phyloP scores from a whole-genome alignment of 1,139 yeast genomes.

The Yamadazyma siamensis region DNA sequence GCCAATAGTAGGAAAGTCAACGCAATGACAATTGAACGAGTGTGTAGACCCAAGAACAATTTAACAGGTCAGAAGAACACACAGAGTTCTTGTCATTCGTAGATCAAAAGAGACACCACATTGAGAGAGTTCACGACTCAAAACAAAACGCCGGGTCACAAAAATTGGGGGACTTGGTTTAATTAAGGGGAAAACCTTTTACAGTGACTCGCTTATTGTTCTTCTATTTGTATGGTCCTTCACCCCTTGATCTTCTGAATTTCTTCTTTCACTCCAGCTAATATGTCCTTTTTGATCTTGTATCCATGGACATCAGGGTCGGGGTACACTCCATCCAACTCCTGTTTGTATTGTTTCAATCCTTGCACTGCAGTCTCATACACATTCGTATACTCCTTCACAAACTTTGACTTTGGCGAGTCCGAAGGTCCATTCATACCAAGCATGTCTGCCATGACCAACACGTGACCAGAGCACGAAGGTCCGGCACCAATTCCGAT shows the following conservation, averaged over 20 bases:
- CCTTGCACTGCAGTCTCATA: slow-evolving; percentile 51
- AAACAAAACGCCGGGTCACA: too few relatives aligned
- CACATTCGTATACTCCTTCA: slow-evolving; percentile 62
- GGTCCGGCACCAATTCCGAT: slow-evolving; percentile 97
- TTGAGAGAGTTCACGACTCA: too few relatives aligned
- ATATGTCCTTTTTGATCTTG: slow-evolving; percentile 64
- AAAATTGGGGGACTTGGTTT: too few relatives aligned
- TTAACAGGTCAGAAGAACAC: too few relatives aligned
- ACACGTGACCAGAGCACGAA: slow-evolving; percentile 80
- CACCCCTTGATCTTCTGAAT: neutral
- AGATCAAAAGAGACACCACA: too few relatives aligned
- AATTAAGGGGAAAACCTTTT: too few relatives aligned
- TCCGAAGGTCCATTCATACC: slow-evolving; percentile 65
- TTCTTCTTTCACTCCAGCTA: slow-evolving; percentile 40
- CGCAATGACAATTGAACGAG: too few relatives aligned
- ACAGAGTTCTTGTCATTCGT: too few relatives aligned
- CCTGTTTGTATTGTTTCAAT: slow-evolving; percentile 51
- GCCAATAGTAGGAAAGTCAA: too few relatives aligned
- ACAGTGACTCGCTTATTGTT: too few relatives aligned
- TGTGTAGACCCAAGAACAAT: too few relatives aligned
- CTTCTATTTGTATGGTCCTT: too few relatives aligned
- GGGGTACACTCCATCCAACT: slow-evolving; percentile 66
- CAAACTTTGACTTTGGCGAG: slow-evolving; percentile 61
- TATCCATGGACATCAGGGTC: slow-evolving; percentile 61
- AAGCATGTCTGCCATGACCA: slow-evolving; percentile 80